Conservation (phyloP, 139 green algal species). For the Volvox africanus region DNA sequence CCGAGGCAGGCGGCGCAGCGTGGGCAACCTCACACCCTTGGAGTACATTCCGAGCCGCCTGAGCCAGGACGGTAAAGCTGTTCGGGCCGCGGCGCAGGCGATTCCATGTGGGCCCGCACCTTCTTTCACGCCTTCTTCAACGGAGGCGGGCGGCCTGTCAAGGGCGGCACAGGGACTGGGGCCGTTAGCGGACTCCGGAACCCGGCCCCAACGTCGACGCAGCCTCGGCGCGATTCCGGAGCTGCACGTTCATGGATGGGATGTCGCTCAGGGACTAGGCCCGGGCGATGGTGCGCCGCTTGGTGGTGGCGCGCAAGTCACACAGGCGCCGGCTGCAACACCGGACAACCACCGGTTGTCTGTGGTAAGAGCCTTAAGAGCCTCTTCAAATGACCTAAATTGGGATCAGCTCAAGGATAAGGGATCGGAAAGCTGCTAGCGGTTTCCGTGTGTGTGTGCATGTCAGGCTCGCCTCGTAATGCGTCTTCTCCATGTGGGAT, state of each 20-base stretch:
- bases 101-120: too few species aligned
- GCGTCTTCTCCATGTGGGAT: not conserved
- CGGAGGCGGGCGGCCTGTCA: not conserved
- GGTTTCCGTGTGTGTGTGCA: not conserved
- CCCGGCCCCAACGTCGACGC: not conserved
- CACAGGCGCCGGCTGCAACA: not conserved
- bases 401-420: not conserved
- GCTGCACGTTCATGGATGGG: not conserved
- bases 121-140: too few species aligned
- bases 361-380: not conserved
- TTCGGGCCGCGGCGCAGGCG: not conserved
- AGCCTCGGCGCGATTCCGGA: not conserved
- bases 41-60: conserved; percentile 39
- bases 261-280: not conserved
- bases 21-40: not conserved
- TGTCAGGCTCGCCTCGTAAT: not conserved
- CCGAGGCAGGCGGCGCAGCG: conserved; percentile 1
- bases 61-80: conserved; percentile 16
- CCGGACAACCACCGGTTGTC: not conserved
- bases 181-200: not conserved
- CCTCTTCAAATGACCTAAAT: not conserved
- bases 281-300: not conserved
- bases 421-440: not conserved
- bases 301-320: not conserved
- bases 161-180: not conserved